phyloP scores from a whole-genome alignment of 78 protist species.

The Goniomonas avonlea region DNA sequence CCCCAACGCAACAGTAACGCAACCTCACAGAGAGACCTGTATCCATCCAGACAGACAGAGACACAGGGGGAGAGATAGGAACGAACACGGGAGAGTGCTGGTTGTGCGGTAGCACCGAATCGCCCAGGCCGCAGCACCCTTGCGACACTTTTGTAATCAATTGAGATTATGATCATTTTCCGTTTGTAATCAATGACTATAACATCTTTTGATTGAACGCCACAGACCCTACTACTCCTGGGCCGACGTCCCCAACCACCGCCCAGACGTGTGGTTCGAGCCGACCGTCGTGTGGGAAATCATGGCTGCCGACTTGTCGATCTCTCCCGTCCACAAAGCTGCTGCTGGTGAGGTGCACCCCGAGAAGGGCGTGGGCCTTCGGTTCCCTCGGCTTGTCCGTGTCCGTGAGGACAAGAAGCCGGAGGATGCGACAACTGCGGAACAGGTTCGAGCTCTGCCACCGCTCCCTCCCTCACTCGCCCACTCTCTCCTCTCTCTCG shows the following conservation, averaged over 20 bases:
- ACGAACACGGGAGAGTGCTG: no score
- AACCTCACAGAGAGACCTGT: no score
- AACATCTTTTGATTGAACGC: neutral
- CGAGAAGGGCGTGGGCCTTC: conserved; percentile 87
- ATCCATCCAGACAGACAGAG: no score
- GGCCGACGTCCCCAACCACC: neutral
- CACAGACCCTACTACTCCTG: neutral
- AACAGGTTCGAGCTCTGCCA: conserved; percentile 45
- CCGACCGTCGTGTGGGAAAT: conserved; percentile 90
- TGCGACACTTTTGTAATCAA: neutral
- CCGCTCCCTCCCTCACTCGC: neutral
- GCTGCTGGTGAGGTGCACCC: conserved; percentile 58
- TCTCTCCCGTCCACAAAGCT: conserved; percentile 81
- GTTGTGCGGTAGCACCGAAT: no score
- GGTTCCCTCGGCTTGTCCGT: conserved; percentile 95
- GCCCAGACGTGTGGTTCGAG: conserved; percentile 87
- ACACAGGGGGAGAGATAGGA: no score
- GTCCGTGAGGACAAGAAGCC: conserved; percentile 91
- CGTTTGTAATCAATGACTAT: no score
- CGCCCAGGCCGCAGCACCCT: no score
- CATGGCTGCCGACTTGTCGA: conserved; percentile 84
- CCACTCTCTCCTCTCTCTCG: neutral
- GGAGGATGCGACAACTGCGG: conserved; percentile 83
- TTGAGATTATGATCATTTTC: no score
- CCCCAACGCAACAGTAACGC: neutral